These are phyloP conservation scores for Sparassis latifolia DNA, from an alignment of 1,284 basidiomycete species.

Conservation along the genomic window DNA sequence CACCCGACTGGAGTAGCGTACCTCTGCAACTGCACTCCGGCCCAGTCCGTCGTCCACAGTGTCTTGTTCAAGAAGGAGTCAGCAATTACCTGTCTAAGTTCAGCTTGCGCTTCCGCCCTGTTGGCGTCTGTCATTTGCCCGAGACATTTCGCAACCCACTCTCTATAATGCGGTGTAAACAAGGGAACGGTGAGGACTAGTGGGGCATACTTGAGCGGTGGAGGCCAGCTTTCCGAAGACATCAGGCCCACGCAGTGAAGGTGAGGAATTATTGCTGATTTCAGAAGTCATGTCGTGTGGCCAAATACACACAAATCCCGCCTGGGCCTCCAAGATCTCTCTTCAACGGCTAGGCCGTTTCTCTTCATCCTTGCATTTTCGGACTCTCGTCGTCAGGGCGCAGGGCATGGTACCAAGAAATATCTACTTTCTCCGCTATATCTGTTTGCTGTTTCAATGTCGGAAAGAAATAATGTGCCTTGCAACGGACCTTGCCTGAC, in stretches of 20 bases:
- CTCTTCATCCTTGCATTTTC: no score
- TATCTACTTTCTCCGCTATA: no score
- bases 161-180: slow-evolving; percentile 35
- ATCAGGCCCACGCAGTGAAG: slow-evolving; percentile 11
- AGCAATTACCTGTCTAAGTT: slow-evolving; percentile 83
- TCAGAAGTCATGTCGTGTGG: no score
- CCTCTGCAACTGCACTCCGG: slow-evolving; percentile 75
- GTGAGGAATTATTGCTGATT: no score
- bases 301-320: no score
- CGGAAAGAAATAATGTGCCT: no score
- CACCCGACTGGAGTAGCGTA: slow-evolving; percentile 40
- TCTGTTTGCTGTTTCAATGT: no score
- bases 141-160: slow-evolving; percentile 80
- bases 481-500: no score
- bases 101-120: slow-evolving; percentile 68
- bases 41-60: slow-evolving; percentile 88
- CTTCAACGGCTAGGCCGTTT: no score
- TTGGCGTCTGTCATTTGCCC: slow-evolving; percentile 77
- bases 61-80: slow-evolving; percentile 73
- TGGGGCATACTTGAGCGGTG: slow-evolving; percentile 29
- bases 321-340: no score
- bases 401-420: no score
- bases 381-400: no score
- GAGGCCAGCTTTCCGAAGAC: slow-evolving; percentile 34
- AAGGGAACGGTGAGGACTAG: background rate